These are phyloP conservation scores for Citrus trifoliata DNA, from an alignment of 345 rosid species.

Conservation along the genomic window DNA sequence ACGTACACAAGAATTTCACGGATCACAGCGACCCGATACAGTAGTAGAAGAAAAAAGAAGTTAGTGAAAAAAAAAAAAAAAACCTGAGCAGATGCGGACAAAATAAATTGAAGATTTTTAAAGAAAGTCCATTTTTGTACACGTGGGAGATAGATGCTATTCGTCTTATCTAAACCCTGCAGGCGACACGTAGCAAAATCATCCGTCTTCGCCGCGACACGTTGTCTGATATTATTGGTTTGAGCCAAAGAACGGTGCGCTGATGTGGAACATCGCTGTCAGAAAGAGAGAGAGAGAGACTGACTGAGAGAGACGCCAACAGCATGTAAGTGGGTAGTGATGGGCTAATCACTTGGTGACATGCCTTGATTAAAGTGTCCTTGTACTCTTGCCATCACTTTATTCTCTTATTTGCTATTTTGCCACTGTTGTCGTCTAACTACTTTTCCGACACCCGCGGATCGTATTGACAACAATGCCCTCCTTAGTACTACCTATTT, in stretches of 20 bases:
- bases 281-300: constrained; percentile 2
- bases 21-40: not conserved
- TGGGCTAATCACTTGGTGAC: constrained; percentile 39
- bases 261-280: constrained; percentile 40
- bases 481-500: not conserved
- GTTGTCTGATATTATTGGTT: constrained; percentile 14
- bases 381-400: constrained; percentile 13
- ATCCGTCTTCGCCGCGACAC: constrained; percentile 11
- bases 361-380: constrained; percentile 37
- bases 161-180: constrained; percentile 11
- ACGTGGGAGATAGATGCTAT: constrained; percentile 25
- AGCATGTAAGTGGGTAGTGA: constrained; percentile 31
- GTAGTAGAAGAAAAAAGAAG: not conserved
- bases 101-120: not conserved
- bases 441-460: not conserved
- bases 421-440: constrained; percentile 22
- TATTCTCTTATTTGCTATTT: constrained; percentile 8
- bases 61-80: not conserved
- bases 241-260: constrained; percentile 20
- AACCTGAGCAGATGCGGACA: not conserved
- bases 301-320: not conserved
- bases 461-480: constrained; percentile 1
- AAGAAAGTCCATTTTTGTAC: not conserved
- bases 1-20: not conserved
- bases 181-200: constrained; percentile 13